phyloP scores from a whole-genome alignment of 116 monocot species.

The Zostera marina region DNA sequence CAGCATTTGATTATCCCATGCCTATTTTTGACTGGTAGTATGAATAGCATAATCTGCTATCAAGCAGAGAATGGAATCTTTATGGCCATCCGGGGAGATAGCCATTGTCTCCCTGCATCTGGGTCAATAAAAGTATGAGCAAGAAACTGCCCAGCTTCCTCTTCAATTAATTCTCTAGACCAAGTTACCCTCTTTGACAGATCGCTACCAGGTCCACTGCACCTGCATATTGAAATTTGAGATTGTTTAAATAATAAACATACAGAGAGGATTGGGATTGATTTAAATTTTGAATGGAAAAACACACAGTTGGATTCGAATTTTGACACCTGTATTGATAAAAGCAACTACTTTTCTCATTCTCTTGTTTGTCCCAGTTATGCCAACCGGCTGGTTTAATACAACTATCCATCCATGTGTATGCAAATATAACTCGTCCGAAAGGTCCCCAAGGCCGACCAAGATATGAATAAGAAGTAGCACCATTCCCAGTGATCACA shows the following conservation, averaged over 20 bases:
- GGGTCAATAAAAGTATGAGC: constrained; percentile 62
- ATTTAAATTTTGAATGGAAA: neutral
- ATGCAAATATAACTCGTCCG: constrained; percentile 80
- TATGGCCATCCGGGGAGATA: constrained; percentile 48
- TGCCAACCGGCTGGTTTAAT: constrained; percentile 74
- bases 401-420: constrained; percentile 80
- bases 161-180: constrained; percentile 69
- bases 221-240: constrained; percentile 28
- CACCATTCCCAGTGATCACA: constrained; percentile 77
- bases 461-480: constrained; percentile 49
- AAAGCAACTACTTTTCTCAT: constrained; percentile 79
- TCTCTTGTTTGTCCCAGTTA: constrained; percentile 83
- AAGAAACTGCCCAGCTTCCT: constrained; percentile 73
- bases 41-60: no score
- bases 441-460: constrained; percentile 99
- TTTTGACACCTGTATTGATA: constrained; percentile 93
- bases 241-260: neutral
- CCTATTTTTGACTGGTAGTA: no score
- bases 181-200: constrained; percentile 42
- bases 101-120: constrained; percentile 50
- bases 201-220: constrained; percentile 62
- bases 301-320: neutral
- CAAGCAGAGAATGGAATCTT: constrained; percentile 51
- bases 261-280: neutral
- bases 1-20: no score